These are phyloP conservation scores for Xylariaceae sp. DNA, from an alignment of 2,329 filamentous ascomycete genomes.

Conservation along the genomic window DNA sequence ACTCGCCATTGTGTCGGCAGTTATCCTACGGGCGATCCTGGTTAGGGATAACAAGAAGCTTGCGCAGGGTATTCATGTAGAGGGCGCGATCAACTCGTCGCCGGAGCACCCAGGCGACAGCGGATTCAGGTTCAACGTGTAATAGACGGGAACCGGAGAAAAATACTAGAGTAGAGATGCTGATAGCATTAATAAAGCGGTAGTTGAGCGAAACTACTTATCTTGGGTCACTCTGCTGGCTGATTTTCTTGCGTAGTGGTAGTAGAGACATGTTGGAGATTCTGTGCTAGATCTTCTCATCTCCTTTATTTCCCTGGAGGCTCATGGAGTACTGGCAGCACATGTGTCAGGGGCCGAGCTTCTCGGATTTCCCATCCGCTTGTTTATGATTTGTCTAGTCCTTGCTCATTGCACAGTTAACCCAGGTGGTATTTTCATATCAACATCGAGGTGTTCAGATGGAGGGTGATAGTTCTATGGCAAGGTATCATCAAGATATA, in stretches of 20 bases:
- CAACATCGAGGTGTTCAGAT: too few species aligned
- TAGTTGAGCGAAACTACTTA: too few species aligned
- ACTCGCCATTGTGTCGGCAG: constrained; percentile 59
- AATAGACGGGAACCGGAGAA: constrained; percentile 5
- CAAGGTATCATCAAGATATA: neutral
- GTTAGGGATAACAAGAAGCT: constrained; percentile 63
- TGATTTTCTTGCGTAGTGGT: too few species aligned
- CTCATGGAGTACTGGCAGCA: neutral
- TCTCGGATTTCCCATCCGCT: too few species aligned
- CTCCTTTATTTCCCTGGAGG: neutral
- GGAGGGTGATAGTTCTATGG: neutral
- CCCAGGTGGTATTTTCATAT: neutral
- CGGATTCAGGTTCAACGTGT: constrained; percentile 63
- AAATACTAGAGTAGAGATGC: neutral
- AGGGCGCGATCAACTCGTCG: constrained; percentile 51
- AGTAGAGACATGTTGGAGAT: too few species aligned
- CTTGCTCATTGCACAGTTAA: neutral
- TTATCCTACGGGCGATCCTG: constrained; percentile 57
- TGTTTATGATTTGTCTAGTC: too few species aligned
- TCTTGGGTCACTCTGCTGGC: too few species aligned
- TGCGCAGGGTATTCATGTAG: constrained; percentile 55
- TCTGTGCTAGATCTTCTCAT: neutral
- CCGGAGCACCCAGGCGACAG: constrained; percentile 52
- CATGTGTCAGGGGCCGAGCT: too few species aligned
- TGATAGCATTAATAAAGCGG: too few species aligned